Evolutionary conservation across 331 rosid genomes (phyloP), one percentile per base, ranked within the genome.

Genomic region (Pyracantha coccinea): DNA sequence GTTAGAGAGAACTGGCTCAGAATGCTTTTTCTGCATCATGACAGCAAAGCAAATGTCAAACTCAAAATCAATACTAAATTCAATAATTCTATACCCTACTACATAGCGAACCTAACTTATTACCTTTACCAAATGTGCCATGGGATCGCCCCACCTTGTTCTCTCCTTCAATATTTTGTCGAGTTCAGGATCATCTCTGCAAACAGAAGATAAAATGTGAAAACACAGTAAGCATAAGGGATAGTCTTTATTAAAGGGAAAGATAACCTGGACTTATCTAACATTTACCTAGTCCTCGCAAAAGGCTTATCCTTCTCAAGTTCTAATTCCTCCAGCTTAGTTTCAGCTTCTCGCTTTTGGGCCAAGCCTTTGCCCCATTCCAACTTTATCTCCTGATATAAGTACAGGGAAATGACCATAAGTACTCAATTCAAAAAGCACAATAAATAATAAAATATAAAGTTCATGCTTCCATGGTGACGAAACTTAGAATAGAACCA

Each of bases 301-400:
- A 94, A 94, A 75, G 99, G 99, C 60, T 81, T 92, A 1, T 92
- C 92, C 83, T 90, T 94, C 90, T 94, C 97, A 28, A 76, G 85
- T 85, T 94, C 92, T 76, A 92, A 81, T 77, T 90, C 99, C 85
- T 90, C 82, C 47, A 86, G 73, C 80, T 69, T 90, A 64, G 87
- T 91, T 81, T 94, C 97, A 71, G 85, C 93, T 84, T 94, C 96
- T 81, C 93, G 85, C 89, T 90, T 94, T 84, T 89, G 99, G 79
- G 99, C 91, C 84, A 94, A 87, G 67, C 97, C 99, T 83, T 90
- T 92, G 53, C 96, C 97, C 97, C 97, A 94, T 87, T 94, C 97
- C 84, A 92, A 85, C 76, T 82, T 86, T 47, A 44, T 90, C 84
- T 92, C 99, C 99, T 92, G 78, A 57, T 62, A 68, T 33, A 2